Evolutionary conservation across 441 rosid genomes (phyloP), one percentile per base, ranked within the genome.

Genomic region (Adansonia grandidieri): DNA sequence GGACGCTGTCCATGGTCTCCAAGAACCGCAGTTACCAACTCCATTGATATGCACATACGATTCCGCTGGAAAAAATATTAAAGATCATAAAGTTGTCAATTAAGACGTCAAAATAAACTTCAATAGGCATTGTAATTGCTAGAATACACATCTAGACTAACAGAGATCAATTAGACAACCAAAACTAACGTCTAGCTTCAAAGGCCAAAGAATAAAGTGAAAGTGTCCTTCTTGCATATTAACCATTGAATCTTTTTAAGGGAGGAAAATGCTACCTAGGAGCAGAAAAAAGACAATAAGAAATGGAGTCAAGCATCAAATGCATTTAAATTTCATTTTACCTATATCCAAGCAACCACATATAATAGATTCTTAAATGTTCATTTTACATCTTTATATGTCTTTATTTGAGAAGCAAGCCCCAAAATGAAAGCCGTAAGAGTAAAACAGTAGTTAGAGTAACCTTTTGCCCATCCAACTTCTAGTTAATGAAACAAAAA

Each of bases 1-100:
- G 99, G 98, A 15, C 97, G 95, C 79, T 96, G 98, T 57, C 98
- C 99, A 80, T 96, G 99, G 84, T 96, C 99, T 82, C 99, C 99
- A 60, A 96, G 90, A 77, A 96, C 98, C 60, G 98, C 99, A 62
- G 99, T 96, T 44, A 96, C 99, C 80, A 96, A 86, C 85, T 96
- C 99, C 99, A 94, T 96, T 70, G 99, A 96, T 87, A 96, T 86
- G 87, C 94, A 94, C 90, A 91, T 89, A 40, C 81, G 92, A 64
- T 87, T 89, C 79, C 77, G 84, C 99, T 96, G 89, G 62, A 77
- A 87, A 42, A 79, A 79, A 67, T 15, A 69, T 51, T 65, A 66
- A 66, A 10, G 73, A 42, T 68, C n/a, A 68, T 42, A 40, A 67
- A 58, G 28, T 56, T 32, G 22, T 74, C 57, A 13, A 54, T 1